A percentile compares a stretch with the other conserved stretches of the same genome.
These are phyloP conservation scores for Ogataea methanolica DNA, from an alignment of 805 yeast species.

Conservation along the genomic window DNA sequence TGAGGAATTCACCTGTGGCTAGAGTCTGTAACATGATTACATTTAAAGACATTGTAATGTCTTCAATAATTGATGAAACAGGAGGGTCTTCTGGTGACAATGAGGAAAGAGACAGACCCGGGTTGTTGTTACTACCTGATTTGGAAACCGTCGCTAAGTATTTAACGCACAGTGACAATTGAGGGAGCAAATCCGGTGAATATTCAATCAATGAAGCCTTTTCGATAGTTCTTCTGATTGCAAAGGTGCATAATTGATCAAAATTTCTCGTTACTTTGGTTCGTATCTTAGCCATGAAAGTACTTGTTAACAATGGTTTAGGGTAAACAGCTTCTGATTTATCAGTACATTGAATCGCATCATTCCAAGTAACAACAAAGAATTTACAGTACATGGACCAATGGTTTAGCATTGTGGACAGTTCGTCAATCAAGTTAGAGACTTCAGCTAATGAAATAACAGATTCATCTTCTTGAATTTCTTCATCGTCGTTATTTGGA, in stretches of 20 bases:
- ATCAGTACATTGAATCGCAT: constrained; percentile 28
- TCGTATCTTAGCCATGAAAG: constrained; percentile 52
- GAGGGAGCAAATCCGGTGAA: constrained; percentile 51
- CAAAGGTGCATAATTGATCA: constrained; percentile 59
- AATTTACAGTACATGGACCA: constrained; percentile 82
- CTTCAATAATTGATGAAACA: constrained; percentile 82
- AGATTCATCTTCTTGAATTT: constrained; percentile 13
- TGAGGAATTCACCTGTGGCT: constrained; percentile 62
- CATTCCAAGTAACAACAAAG: constrained; percentile 63
- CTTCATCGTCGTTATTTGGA: constrained; percentile 27
- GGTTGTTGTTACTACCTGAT: constrained; percentile 6
- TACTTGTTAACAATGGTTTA: constrained; percentile 46
- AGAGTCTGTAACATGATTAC: constrained; percentile 60
- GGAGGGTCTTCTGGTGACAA: constrained; percentile 55
- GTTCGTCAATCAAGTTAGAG: constrained; percentile 64
- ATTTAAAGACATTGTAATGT: constrained; percentile 68
- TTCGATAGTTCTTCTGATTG: constrained; percentile 72
- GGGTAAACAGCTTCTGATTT: constrained; percentile 39
- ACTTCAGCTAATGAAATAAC: constrained; percentile 53
- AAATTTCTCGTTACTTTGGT: constrained; percentile 54
- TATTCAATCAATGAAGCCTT: constrained; percentile 79
- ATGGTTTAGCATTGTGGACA: constrained; percentile 71
- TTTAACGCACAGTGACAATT: constrained; percentile 25
- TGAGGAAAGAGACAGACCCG: constrained; percentile 17
- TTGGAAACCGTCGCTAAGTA: constrained; percentile 20